Conservation (phyloP, 1,284 basidiomycete species). For the Tremellales sp. region DNA sequence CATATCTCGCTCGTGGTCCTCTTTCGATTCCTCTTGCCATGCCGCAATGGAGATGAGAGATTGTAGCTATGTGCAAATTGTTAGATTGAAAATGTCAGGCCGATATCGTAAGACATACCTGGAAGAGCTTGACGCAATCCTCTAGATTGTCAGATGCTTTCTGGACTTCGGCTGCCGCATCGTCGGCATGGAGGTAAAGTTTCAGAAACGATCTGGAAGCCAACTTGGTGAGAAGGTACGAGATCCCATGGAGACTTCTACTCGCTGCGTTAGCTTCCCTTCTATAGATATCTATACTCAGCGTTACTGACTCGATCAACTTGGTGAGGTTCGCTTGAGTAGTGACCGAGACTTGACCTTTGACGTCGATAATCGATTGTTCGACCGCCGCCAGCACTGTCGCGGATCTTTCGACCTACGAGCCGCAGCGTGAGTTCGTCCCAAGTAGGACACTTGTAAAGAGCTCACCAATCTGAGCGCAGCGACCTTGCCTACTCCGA, state of each 20-base stretch:
- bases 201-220: slow-evolving; percentile 68
- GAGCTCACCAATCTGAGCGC: slow-evolving; percentile 24
- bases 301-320: slow-evolving; percentile 16
- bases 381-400: slow-evolving; percentile 21
- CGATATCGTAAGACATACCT: slow-evolving; percentile 50
- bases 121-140: slow-evolving; percentile 56
- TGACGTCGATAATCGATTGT: slow-evolving; percentile 17
- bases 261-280: not conserved
- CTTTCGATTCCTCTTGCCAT: slow-evolving; percentile 23
- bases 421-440: not conserved
- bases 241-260: slow-evolving; percentile 18
- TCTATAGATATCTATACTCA: not conserved
- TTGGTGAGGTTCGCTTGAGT: slow-evolving; percentile 19
- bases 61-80: slow-evolving; percentile 17
- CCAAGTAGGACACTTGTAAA: not conserved
- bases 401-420: slow-evolving; percentile 29
- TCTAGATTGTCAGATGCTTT: slow-evolving; percentile 57
- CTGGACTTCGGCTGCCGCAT: slow-evolving; percentile 19
- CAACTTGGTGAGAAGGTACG: slow-evolving; percentile 51
- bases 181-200: slow-evolving; percentile 59
- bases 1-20: slow-evolving; percentile 58
- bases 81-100: not conserved
- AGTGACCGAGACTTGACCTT: slow-evolving; percentile 13
- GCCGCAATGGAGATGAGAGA: slow-evolving; percentile 21
- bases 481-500: slow-evolving; percentile 22